phyloP scores from a whole-genome alignment of 2,329 filamentous ascomycete species.

The Verticillium zaregamsianum region DNA sequence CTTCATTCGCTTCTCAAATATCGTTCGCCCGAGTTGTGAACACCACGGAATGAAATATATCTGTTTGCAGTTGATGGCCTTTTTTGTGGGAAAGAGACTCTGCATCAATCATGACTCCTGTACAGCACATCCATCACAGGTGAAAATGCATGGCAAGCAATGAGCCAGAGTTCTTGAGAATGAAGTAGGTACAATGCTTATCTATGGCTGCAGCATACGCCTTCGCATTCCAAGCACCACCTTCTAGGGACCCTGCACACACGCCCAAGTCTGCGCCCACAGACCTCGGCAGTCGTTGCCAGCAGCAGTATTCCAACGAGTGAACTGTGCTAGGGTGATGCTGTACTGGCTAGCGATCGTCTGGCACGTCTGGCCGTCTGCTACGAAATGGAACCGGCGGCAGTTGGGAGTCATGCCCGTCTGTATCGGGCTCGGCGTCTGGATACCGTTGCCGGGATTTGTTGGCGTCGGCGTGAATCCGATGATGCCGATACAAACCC shows the following conservation, averaged over 20 bases:
- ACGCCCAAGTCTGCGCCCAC: constrained; percentile 9
- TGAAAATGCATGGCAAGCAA: too few relatives aligned
- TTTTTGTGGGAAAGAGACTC: too few relatives aligned
- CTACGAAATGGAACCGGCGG: constrained; percentile 13
- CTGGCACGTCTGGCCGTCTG: constrained; percentile 7
- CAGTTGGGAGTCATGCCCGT: constrained; percentile 12
- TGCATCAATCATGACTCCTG: too few relatives aligned
- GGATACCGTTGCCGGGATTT: constrained; percentile 1
- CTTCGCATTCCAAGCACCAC: too few relatives aligned
- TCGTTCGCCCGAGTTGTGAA: too few relatives aligned
- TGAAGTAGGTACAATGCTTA: too few relatives aligned
- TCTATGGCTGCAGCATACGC: too few relatives aligned
- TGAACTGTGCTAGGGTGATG: constrained; percentile 9
- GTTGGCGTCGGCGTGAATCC: constrained; percentile 1
- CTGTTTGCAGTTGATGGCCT: too few relatives aligned
- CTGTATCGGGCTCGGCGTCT: constrained; percentile 11
- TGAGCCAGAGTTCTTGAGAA: too few relatives aligned
- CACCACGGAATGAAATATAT: too few relatives aligned
- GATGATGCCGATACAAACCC: constrained; percentile 12
- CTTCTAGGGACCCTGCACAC: neutral
- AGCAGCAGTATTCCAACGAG: constrained; percentile 13
- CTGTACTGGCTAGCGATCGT: constrained; percentile 3
- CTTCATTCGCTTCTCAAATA: too few relatives aligned
- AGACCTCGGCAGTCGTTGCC: constrained; percentile 10
- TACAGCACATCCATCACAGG: too few relatives aligned